phyloP scores from a whole-genome alignment of 305 asterid genomes.

The Fraxinus baroniana region DNA sequence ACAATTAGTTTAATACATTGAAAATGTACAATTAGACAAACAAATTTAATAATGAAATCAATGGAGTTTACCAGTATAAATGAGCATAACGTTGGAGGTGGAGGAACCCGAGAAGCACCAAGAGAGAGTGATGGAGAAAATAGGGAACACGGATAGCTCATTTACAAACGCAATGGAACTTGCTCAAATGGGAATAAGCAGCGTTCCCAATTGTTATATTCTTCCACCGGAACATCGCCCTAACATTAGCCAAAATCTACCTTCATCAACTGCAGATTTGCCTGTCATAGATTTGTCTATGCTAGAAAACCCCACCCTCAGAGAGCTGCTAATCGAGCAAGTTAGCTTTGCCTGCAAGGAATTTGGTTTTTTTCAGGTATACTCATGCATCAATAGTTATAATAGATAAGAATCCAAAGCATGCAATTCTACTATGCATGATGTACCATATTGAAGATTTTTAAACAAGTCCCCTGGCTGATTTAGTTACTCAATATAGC shows the following conservation, averaged over 20 bases:
- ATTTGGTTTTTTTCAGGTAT: conserved; percentile 62
- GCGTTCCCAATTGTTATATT: conserved; percentile 44
- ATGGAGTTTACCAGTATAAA: neutral
- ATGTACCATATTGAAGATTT: neutral
- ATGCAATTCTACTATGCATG: conserved; percentile 1
- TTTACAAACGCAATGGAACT: conserved; percentile 48
- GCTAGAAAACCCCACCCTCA: conserved; percentile 34
- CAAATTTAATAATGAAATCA: neutral
- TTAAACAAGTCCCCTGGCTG: neutral
- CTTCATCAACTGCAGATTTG: conserved; percentile 22
- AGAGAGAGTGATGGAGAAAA: conserved; percentile 30
- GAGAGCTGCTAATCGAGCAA: conserved; percentile 34
- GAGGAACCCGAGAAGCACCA: neutral
- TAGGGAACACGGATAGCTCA: conserved; percentile 25
- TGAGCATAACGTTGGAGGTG: neutral
- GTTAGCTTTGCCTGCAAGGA: conserved; percentile 52
- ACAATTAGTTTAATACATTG: conserved; percentile 12
- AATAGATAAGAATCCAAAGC: neutral
- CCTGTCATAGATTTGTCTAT: conserved; percentile 58
- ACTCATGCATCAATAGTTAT: neutral
- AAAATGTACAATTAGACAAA: conserved; percentile 2
- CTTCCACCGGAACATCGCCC: conserved; percentile 60
- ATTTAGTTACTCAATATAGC: neutral
- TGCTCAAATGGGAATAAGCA: conserved; percentile 36
- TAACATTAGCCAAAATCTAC: conserved; percentile 15